phyloP scores from a whole-genome alignment of 2,329 filamentous ascomycete species.

The Sporothrix phasma region DNA sequence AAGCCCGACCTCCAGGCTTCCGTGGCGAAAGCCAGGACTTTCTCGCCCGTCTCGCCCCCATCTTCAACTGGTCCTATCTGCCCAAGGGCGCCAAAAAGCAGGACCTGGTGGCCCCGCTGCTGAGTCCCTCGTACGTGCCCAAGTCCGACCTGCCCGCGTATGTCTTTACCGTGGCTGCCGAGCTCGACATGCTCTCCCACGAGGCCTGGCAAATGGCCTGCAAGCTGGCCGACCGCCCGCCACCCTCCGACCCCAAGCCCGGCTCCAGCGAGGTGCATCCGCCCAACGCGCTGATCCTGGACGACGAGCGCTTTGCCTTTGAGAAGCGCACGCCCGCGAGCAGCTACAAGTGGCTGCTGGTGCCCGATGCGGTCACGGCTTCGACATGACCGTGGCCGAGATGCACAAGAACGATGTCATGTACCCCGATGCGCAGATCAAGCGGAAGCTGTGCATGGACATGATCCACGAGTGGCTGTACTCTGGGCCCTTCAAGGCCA shows the following conservation, averaged over 20 bases:
- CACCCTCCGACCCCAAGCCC: constrained; percentile 24
- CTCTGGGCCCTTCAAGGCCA: constrained; percentile 13
- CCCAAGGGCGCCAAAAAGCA: constrained; percentile 24
- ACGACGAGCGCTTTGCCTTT: constrained; percentile 30
- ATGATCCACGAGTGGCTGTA: constrained; percentile 23
- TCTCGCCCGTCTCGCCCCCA: constrained; percentile 22
- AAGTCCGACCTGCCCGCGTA: constrained; percentile 30
- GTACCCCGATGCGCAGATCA: constrained; percentile 23
- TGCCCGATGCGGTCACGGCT: constrained; percentile 35
- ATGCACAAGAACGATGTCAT: constrained; percentile 21
- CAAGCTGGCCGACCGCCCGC: constrained; percentile 26
- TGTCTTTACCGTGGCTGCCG: constrained; percentile 34
- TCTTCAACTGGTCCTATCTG: constrained; percentile 36
- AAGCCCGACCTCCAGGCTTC: constrained; percentile 26
- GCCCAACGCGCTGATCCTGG: constrained; percentile 18
- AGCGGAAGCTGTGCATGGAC: constrained; percentile 20
- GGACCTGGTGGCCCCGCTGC: constrained; percentile 29
- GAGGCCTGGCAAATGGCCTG: constrained; percentile 33
- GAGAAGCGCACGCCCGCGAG: constrained; percentile 22
- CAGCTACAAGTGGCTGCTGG: constrained; percentile 32
- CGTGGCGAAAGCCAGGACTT: constrained; percentile 23
- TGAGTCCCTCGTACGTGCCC: constrained; percentile 30
- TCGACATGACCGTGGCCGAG: constrained; percentile 27
- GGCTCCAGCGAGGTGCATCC: constrained; percentile 22
- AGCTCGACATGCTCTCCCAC: constrained; percentile 37